These are phyloP conservation scores for Penicillium paradoxum DNA, from an alignment of 495 filamentous ascomycete species.

Conservation along the genomic window DNA sequence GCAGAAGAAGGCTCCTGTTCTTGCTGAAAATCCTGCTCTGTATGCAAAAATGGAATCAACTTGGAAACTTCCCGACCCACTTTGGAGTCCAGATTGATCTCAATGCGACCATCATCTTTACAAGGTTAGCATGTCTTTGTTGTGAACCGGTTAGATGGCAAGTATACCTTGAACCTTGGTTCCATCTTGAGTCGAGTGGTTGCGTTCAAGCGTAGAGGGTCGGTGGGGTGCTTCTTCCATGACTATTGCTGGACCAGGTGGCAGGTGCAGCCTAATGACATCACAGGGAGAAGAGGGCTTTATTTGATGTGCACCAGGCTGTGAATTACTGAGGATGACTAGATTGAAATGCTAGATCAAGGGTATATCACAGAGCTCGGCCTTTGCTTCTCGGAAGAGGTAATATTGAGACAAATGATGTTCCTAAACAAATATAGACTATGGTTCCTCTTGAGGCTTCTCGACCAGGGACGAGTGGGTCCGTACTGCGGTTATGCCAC, in stretches of 20 bases:
- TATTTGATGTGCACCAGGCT: background rate
- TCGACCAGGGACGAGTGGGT: too few species aligned
- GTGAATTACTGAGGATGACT: too few species aligned
- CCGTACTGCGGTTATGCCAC: too few species aligned
- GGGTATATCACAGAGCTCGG: too few species aligned
- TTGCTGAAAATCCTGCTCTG: background rate
- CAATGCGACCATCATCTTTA: slow-evolving; percentile 10
- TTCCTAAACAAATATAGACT: too few species aligned
- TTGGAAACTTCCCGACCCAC: slow-evolving; percentile 3
- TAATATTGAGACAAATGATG: too few species aligned
- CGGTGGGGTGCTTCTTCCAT: background rate
- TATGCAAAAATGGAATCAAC: slow-evolving; percentile 2
- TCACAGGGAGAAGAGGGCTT: background rate
- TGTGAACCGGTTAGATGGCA: background rate
- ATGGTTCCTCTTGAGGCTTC: too few species aligned
- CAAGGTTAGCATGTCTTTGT: background rate
- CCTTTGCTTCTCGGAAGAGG: too few species aligned
- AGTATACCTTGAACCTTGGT: background rate
- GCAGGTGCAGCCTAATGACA: background rate
- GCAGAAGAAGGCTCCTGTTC: background rate
- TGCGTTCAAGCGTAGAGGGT: slow-evolving; percentile 1
- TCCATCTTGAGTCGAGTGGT: background rate
- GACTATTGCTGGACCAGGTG: background rate
- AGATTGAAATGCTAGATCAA: background rate
- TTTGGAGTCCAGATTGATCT: slow-evolving; percentile 11